A percentile compares a stretch with the other conserved stretches of the same genome.
These are phyloP conservation scores for Prinsepia uniflora DNA, from an alignment of 306 rosid species.

Conservation along the genomic window DNA sequence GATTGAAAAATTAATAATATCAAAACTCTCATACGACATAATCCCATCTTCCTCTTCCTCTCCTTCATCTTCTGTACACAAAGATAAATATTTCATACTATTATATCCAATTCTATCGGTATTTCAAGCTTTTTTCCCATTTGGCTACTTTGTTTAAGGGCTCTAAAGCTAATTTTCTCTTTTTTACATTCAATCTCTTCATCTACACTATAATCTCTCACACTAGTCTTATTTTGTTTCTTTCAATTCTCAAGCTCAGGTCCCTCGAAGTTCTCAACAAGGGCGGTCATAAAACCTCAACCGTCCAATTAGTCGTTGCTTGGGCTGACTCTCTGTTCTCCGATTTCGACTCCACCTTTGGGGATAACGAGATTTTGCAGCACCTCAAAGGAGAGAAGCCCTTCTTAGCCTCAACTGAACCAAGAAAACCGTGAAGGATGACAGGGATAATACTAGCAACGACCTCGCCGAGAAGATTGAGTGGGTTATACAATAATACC, in stretches of 20 bases:
- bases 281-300: slow-evolving; percentile 68
- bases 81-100: slow-evolving; percentile 42
- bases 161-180: slow-evolving; percentile 47
- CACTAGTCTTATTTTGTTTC: slow-evolving; percentile 59
- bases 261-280: slow-evolving; percentile 88
- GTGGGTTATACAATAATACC: slow-evolving; percentile 48
- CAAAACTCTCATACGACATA: slow-evolving; percentile 36
- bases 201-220: slow-evolving; percentile 44
- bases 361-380: slow-evolving; percentile 49
- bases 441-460: slow-evolving; percentile 75
- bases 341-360: slow-evolving; percentile 51
- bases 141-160: slow-evolving; percentile 40
- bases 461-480: slow-evolving; percentile 79
- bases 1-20: slow-evolving; percentile 40
- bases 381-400: slow-evolving; percentile 67
- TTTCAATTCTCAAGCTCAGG: slow-evolving; percentile 90
- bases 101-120: slow-evolving; percentile 39
- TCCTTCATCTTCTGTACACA: slow-evolving; percentile 40
- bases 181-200: slow-evolving; percentile 53
- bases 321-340: slow-evolving; percentile 27
- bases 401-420: slow-evolving; percentile 48
- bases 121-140: slow-evolving; percentile 35
- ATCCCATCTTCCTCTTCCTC: slow-evolving; percentile 23
- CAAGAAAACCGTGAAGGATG: slow-evolving; percentile 53
- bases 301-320: slow-evolving; percentile 31